A percentile compares a stretch with the other conserved stretches of the same genome.
Conservation (phyloP, 2,329 filamentous ascomycete species). For the Colletotrichum agaves region DNA sequence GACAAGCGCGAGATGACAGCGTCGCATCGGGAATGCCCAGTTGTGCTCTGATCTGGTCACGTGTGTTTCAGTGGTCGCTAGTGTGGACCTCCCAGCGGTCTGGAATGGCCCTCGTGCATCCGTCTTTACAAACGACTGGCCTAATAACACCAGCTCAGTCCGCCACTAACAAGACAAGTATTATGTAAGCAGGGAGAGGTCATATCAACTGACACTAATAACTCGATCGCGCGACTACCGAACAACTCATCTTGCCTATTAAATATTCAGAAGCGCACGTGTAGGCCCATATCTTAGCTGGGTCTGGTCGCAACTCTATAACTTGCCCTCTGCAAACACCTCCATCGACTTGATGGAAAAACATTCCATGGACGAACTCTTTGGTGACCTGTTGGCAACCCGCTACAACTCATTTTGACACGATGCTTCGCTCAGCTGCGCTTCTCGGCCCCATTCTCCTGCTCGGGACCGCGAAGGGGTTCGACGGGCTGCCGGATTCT, state of each 20-base stretch:
- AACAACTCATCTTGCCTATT: too few relatives aligned
- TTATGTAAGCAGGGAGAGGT: too few relatives aligned
- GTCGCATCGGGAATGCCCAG: too few relatives aligned
- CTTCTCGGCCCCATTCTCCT: neutral
- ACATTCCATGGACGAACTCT: neutral
- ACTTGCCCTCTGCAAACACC: too few relatives aligned
- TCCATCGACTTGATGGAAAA: too few relatives aligned
- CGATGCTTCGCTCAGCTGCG: neutral
- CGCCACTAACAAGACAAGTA: too few relatives aligned
- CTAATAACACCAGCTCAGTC: neutral
- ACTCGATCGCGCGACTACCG: too few relatives aligned
- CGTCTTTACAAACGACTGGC: slow-evolving; percentile 1
- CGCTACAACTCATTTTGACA: neutral
- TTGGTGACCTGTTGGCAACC: neutral
- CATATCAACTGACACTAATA: too few relatives aligned
- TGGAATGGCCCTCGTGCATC: slow-evolving; percentile 22
- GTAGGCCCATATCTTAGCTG: neutral
- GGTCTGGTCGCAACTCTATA: neutral
- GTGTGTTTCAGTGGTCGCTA: neutral
- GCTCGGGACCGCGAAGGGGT: neutral
- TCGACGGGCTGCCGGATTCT: neutral
- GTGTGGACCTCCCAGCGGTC: slow-evolving; percentile 5
- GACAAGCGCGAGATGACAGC: too few relatives aligned
- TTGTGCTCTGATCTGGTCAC: neutral
- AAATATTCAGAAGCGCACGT: too few relatives aligned